Base-by-base conservation (phyloP, 2,329 filamentous ascomycete genomes). In the Nothophaeocryptopus gaeumannii region DNA sequence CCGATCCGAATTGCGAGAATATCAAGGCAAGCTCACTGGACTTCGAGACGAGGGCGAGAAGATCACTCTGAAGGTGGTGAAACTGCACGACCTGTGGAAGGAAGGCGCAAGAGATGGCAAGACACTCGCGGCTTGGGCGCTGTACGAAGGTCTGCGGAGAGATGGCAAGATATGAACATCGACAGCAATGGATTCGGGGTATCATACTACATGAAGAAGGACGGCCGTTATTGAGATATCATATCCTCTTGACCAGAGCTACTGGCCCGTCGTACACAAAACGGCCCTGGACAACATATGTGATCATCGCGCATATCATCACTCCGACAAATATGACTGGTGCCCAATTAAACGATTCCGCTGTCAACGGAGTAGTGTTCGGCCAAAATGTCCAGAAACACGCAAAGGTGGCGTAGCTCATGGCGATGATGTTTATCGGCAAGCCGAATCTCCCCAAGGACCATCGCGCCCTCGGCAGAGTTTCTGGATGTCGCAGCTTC, bases 31-130 rank as follows among this genome's bases (percentile, higher is more conserved):
- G 46, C 62, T 80, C 56, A 82, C 79, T 0, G 80, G 80, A 0
- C 49, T 81, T 53, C 68, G 76, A 32, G 70, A 78, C 3, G 70
- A 81, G 44, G 78, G 78, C 2, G 80, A 83, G 64, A 81, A 78
- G 58, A 83, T 83, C 47, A 81, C 76, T 5, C 59, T 83, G 51
- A 81, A 79, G 61, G 61, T 83, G 13, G 76, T 81, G 11, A 70
- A 67, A 29, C 55, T 82, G 50, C 63, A 72, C 31, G 64, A 76
- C 36, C 52, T 80, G 40, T 83, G 79, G 78, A 78, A 71, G 56
- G 75, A 77, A 41, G 78, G 74, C 2, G 68, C 72, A 26, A 69
- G 79, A 32, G 80, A 83, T 68, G 78, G 70, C 8, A 83, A 83
- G 64, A 73, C 76, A 0, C 63, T 83, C 45, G 74, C 75, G 30